Evolutionary conservation across 169 alveolate species (phyloP), one percentile per base, ranked within the genome.

Genomic region (Miamiensis avidus): DNA sequence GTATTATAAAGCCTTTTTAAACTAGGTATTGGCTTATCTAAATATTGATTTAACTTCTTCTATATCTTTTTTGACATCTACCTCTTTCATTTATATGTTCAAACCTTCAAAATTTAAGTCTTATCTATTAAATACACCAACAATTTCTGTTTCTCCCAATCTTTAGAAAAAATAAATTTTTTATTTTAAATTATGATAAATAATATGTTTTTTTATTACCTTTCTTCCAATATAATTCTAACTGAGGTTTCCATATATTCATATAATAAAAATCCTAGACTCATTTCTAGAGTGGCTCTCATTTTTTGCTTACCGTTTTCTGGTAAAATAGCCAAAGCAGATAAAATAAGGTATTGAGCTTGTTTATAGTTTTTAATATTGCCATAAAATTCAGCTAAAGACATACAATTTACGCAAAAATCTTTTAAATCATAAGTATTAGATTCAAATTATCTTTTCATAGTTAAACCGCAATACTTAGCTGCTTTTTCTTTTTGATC

Each of bases 401-500:
- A 92, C 0, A 96, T 87, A 87, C 97, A 94, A 89, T 96, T 96
- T 1, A 92, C 86, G 32, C 94, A 89, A 85, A 96, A 94, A 84
- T 96, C 98, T 82, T 94, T 94, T 64, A 93, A 83, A 30, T 96
- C 97, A 85, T 85, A 95, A 75, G 93, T 95, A 65, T 94, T 94
- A 31, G 87, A 89, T 72, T 88, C 95, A 32, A 93, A 89, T 85
- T 96, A 94, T 73, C 98, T 86, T 82, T 93, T 89, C 95, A 96
- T 91, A 1, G 97, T 95, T 29, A 85, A 76, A 31, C 97, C 97
- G 83, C 98, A 96, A 87, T 89, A 95, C 31, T 86, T 73, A 31
- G 95, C 96, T 27, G 98, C 97, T 82, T 91, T 93, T 81, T 94
- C 96, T 79, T 94, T 93, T 64, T 92, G 85, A 29, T 96, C 96